Percentiles rank a stretch among this genome's conserved stretches.
Conservation (phyloP, 768 basidiomycete species). For the Piloderma croceum region DNA sequence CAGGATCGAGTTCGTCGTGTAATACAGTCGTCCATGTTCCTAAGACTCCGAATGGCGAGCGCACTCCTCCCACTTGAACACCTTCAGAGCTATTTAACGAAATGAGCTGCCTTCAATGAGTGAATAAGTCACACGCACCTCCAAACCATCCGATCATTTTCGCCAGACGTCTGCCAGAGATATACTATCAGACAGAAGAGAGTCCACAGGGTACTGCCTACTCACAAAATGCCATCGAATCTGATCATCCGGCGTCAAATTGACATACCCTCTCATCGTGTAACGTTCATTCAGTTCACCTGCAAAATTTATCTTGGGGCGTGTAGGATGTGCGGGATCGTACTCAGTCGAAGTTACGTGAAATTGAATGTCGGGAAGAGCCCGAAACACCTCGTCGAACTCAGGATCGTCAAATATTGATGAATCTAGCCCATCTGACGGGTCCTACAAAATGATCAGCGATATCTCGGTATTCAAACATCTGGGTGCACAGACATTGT, state of each 20-base stretch:
- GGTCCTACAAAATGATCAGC: slow-evolving; percentile 13
- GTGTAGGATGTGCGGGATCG: slow-evolving; percentile 44
- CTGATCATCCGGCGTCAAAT: slow-evolving; percentile 51
- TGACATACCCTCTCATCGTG: slow-evolving; percentile 48
- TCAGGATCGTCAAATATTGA: slow-evolving; percentile 45
- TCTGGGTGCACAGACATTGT: slow-evolving; percentile 30
- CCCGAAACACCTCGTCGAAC: slow-evolving; percentile 49
- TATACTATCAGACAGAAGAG: slow-evolving; percentile 6
- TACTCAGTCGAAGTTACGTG: slow-evolving; percentile 34
- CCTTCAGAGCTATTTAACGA: slow-evolving; percentile 45
- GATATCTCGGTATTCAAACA: neutral
- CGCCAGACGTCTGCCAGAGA: slow-evolving; percentile 41
- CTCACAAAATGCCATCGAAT: slow-evolving; percentile 64
- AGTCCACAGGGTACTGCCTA: slow-evolving; percentile 1
- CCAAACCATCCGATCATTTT: slow-evolving; percentile 50
- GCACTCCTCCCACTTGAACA: slow-evolving; percentile 54
- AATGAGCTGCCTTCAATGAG: slow-evolving; percentile 10
- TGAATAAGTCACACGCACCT: slow-evolving; percentile 31
- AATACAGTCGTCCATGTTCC: slow-evolving; percentile 47
- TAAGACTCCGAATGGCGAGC: slow-evolving; percentile 54
- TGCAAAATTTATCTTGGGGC: slow-evolving; percentile 48
- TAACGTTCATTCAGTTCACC: slow-evolving; percentile 47
- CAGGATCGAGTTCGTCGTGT: slow-evolving; percentile 42
- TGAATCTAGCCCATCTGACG: slow-evolving; percentile 31
- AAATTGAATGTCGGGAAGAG: slow-evolving; percentile 43